A percentile compares a stretch with the other conserved stretches of the same genome.
phyloP scores from a whole-genome alignment of 73 alveolate species.

The Paramecium bursaria region DNA sequence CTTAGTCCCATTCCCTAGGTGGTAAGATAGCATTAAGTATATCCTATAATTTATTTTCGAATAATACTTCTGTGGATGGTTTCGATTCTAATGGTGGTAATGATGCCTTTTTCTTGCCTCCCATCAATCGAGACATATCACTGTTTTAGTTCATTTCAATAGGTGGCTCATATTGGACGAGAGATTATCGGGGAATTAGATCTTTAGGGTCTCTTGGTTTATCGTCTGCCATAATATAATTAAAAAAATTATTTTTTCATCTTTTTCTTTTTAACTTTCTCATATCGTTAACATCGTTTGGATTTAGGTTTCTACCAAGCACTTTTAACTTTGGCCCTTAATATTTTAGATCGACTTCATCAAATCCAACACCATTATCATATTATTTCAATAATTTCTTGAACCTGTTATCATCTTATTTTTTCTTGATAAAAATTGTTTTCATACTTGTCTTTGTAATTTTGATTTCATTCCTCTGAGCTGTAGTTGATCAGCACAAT shows the following conservation, averaged over 20 bases:
- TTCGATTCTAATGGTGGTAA: slow-evolving; percentile 92
- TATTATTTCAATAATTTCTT: slow-evolving; percentile 59
- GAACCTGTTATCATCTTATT: slow-evolving; percentile 52
- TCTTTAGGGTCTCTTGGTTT: too few relatives aligned
- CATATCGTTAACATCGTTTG: slow-evolving; percentile 69
- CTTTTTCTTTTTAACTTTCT: slow-evolving; percentile 62
- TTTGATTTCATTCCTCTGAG: slow-evolving; percentile 16
- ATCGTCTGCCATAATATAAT: slow-evolving; percentile 34
- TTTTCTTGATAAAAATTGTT: background rate
- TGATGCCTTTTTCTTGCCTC: slow-evolving; percentile 81
- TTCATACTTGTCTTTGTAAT: slow-evolving; percentile 10
- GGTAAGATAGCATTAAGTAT: slow-evolving; percentile 91
- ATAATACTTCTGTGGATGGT: slow-evolving; percentile 84
- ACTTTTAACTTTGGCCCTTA: slow-evolving; percentile 42
- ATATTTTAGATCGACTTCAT: slow-evolving; percentile 55
- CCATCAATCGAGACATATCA: slow-evolving; percentile 26
- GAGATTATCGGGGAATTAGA: slow-evolving; percentile 89
- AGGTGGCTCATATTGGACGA: slow-evolving; percentile 84
- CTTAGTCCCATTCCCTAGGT: slow-evolving; percentile 95
- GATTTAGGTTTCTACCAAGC: slow-evolving; percentile 61
- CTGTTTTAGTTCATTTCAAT: slow-evolving; percentile 68
- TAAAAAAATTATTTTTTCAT: background rate
- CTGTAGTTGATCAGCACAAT: slow-evolving; percentile 33
- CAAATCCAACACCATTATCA: slow-evolving; percentile 69
- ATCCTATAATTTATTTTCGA: slow-evolving; percentile 53